Evolutionary conservation across 352 stramenopile genomes (phyloP).

Genomic region (Phytophthora niederhauseri): DNA sequence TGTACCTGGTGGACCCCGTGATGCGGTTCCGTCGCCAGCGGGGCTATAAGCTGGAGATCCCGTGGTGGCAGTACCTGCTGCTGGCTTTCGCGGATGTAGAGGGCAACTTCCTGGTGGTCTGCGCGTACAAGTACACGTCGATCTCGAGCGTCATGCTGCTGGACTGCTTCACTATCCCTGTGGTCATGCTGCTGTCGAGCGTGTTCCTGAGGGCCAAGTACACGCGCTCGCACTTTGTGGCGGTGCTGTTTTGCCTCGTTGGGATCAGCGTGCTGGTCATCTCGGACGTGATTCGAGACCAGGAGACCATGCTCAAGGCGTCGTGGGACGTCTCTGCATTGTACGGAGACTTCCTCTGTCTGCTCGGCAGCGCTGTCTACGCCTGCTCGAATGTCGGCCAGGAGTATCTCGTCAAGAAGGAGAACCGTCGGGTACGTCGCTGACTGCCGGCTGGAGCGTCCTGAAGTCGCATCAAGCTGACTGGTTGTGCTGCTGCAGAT

Average conservation of each 20-base stretch:
- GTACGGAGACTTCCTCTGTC: conserved; percentile 92
- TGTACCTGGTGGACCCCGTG: conserved; percentile 58
- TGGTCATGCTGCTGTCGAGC: conserved; percentile 94
- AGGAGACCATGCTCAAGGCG: conserved; percentile 28
- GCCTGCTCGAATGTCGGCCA: conserved; percentile 93
- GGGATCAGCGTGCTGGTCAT: conserved; percentile 86
- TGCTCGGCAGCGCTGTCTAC: conserved; percentile 93
- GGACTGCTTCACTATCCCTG: conserved; percentile 96
- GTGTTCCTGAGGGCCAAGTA: conserved; percentile 90
- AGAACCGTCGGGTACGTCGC: conserved; percentile 55
- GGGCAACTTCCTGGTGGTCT: conserved; percentile 95
- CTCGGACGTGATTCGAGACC: conserved; percentile 79
- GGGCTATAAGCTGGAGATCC: conserved; percentile 65
- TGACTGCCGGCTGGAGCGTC: not conserved
- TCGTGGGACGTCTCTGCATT: conserved; percentile 56
- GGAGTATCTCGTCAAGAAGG: conserved; percentile 88
- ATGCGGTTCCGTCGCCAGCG: conserved; percentile 46
- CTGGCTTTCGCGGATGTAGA: conserved; percentile 95
- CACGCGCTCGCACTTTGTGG: conserved; percentile 68
- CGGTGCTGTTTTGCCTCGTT: conserved; percentile 83
- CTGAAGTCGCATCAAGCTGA: conserved; percentile 6
- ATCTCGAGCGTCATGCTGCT: conserved; percentile 97
- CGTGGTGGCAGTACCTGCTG: conserved; percentile 91
- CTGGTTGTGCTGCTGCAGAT: conserved; percentile 38
- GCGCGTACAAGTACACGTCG: conserved; percentile 96